Conservation (phyloP, 192 early-diverging fungal species). For the Blastocladiella britannica region DNA sequence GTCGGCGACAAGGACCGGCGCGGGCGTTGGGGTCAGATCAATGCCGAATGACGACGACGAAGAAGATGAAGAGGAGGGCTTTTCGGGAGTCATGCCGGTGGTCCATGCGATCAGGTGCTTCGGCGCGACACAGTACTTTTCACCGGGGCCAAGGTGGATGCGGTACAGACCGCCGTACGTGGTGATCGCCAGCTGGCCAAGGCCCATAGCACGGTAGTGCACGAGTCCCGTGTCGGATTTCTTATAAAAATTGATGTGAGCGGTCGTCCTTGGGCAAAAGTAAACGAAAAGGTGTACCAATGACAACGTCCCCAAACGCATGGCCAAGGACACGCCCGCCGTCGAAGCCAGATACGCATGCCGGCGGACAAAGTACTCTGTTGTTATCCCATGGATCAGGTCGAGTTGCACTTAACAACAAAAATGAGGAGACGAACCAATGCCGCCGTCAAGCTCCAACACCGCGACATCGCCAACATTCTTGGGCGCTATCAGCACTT, state of each 20-base stretch:
- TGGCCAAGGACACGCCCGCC: neutral
- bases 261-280: too few relatives aligned
- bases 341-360: constrained; percentile 4
- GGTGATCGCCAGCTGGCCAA: constrained; percentile 3
- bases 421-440: neutral
- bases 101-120: constrained; percentile 1
- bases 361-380: constrained; percentile 5
- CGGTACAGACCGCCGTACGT: constrained; percentile 5
- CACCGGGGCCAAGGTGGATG: constrained; percentile 3
- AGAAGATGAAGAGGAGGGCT: too few relatives aligned
- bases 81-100: neutral
- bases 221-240: constrained; percentile 2
- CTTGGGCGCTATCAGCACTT: constrained; percentile 4
- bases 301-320: neutral
- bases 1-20: neutral
- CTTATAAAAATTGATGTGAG: too few relatives aligned
- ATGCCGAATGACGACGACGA: too few relatives aligned
- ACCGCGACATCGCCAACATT: constrained; percentile 5
- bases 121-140: constrained; percentile 5
- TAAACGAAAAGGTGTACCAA: too few relatives aligned
- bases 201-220: constrained; percentile 3
- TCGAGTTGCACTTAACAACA: neutral
- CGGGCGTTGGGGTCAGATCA: too few relatives aligned
- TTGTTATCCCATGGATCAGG: neutral
- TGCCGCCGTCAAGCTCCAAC: constrained; percentile 2